Evolutionary conservation across 306 rosid genomes (phyloP), one percentile per base, ranked within the genome.

Genomic region (Lotus japonicus): DNA sequence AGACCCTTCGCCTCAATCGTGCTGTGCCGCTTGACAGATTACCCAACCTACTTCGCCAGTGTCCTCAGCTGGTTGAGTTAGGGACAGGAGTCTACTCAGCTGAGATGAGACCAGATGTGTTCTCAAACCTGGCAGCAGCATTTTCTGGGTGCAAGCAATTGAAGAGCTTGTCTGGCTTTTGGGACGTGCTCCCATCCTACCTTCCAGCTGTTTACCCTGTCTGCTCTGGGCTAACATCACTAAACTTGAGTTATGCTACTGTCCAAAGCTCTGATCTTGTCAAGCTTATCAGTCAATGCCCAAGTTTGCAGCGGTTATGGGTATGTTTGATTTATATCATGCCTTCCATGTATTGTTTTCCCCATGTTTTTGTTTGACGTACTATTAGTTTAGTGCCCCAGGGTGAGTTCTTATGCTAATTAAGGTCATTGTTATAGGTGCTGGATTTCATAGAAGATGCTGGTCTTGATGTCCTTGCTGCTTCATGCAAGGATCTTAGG

Each of bases 381-480:
- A n/a, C 13, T 68, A 8, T 68, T 49, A 6, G 77, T 61, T 51
- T 44, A 43, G 39, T 50, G 39, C 41, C 39, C 16, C 19, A 31
- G 16, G 55, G 51, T 56, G 50, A 28, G 58, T 64, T 77, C 49
- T 70, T 51, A 31, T 74, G 56, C 75, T 85, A 58, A 85, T 49
- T 42, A 64, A 31, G 80, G 75, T 48, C 17, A 16, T 62, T 72
- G 66, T 19, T 71, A 42, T 81, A 92, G 98, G 98, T 92, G 50
- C 77, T 92, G 81, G 98, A 92, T 85, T 85, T 79, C 84, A 90
- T 92, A 54, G 98, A 92, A 79, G 98, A 92, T 76, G 49, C 19
- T 7, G 98, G 98, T 35, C 98, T 92, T 28, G 81, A 79, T 35
- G 83, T 58, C 48, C 61, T 92, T 76, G 94, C 98, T 36, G 90